phyloP scores from a whole-genome alignment of 2,329 filamentous ascomycete species.

The Arthrobotrys sinensis region DNA sequence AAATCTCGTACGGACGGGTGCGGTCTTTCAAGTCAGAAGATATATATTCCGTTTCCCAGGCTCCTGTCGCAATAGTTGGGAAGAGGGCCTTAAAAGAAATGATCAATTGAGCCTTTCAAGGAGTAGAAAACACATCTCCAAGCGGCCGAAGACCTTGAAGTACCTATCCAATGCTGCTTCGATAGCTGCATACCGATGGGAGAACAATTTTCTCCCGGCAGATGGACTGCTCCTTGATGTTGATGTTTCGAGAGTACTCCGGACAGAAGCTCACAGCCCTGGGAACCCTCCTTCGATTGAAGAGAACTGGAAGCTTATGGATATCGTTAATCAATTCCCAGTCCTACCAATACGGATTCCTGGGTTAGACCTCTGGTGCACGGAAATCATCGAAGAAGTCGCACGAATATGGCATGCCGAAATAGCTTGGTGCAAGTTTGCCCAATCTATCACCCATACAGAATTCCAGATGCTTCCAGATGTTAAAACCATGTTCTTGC shows the following conservation, averaged over 20 bases:
- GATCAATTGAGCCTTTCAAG: conserved; percentile 29
- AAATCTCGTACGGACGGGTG: conserved; percentile 15
- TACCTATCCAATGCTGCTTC: conserved; percentile 22
- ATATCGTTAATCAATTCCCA: conserved; percentile 32
- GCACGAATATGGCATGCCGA: conserved; percentile 45
- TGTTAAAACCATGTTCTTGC: conserved; percentile 15
- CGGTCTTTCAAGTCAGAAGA: conserved; percentile 30
- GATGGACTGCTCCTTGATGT: conserved; percentile 33
- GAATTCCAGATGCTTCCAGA: background rate
- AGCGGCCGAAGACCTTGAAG: background rate
- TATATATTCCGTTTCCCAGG: conserved; percentile 36
- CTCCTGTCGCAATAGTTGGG: conserved; percentile 33
- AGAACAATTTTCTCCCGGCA: background rate
- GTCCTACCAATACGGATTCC: conserved; percentile 18
- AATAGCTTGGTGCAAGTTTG: conserved; percentile 48
- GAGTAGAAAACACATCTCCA: background rate
- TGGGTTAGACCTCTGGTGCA: conserved; percentile 30
- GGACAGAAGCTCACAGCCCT: conserved; percentile 2
- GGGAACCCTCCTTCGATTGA: background rate
- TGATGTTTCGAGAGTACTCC: conserved; percentile 21
- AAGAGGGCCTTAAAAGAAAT: conserved; percentile 33
- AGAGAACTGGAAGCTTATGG: conserved; percentile 9
- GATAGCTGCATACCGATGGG: conserved; percentile 14
- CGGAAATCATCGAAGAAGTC: conserved; percentile 20
- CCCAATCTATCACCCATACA: background rate